Conservation (phyloP, 2,329 filamentous ascomycete genomes). For the Stagonosporopsis chrysanthemi region DNA sequence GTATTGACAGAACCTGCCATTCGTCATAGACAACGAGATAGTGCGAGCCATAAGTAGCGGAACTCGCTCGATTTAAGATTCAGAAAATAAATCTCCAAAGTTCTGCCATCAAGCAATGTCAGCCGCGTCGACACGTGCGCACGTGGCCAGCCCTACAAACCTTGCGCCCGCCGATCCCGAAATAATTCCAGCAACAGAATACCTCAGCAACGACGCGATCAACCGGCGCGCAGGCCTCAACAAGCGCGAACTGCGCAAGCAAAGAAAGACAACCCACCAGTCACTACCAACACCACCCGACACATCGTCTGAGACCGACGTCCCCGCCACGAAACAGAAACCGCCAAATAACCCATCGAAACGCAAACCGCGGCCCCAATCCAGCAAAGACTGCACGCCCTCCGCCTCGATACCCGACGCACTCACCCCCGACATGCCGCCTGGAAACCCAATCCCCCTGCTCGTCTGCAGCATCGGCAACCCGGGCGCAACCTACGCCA, state of each 20-base stretch:
- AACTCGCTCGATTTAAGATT: not conserved
- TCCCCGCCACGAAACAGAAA: slow-evolving; percentile 20
- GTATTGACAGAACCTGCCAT: not conserved
- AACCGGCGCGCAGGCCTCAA: slow-evolving; percentile 20
- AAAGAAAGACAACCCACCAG: slow-evolving; percentile 31
- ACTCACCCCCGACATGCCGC: slow-evolving; percentile 32
- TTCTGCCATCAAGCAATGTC: slow-evolving; percentile 22
- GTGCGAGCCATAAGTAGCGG: slow-evolving; percentile 8
- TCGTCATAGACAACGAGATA: slow-evolving; percentile 11
- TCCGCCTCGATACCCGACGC: slow-evolving; percentile 5
- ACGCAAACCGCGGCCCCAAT: slow-evolving; percentile 2
- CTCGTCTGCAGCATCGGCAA: slow-evolving; percentile 91
- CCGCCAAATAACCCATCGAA: slow-evolving; percentile 28
- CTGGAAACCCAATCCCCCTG: slow-evolving; percentile 57
- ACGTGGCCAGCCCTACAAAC: slow-evolving; percentile 39
- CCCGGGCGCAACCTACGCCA: slow-evolving; percentile 69
- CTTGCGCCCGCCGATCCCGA: slow-evolving; percentile 25
- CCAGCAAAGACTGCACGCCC: not conserved
- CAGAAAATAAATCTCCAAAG: not conserved
- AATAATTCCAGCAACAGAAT: slow-evolving; percentile 23
- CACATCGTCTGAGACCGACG: slow-evolving; percentile 29
- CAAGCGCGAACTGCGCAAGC: slow-evolving; percentile 27
- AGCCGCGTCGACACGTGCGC: slow-evolving; percentile 45
- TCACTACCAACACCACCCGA: slow-evolving; percentile 28
- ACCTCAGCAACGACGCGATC: slow-evolving; percentile 19